These are phyloP conservation scores for Chytridium lagenaria DNA, from an alignment of 371 early-diverging fungal species.

Conservation along the genomic window DNA sequence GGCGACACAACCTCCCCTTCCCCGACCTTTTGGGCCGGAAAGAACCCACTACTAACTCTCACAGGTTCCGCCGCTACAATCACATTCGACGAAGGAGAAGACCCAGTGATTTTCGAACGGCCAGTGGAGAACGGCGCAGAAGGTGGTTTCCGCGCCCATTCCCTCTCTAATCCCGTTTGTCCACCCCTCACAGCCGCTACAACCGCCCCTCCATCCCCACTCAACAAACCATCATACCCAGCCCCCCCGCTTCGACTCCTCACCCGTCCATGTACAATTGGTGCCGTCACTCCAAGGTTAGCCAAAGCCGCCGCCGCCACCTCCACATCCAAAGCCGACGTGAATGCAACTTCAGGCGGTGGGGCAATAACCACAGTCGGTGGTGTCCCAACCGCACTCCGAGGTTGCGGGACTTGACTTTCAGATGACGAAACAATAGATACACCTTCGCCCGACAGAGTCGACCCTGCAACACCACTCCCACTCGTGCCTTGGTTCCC, in stretches of 20 bases:
- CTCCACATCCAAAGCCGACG: background rate
- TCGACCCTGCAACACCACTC: background rate
- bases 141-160: background rate
- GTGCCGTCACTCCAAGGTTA: background rate
- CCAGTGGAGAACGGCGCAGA: background rate
- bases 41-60: slow-evolving; percentile 33
- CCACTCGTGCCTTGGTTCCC: background rate
- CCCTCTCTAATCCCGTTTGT: background rate
- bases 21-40: slow-evolving; percentile 19
- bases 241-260: background rate
- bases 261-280: background rate
- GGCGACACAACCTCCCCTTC: background rate
- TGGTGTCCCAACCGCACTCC: background rate
- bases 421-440: background rate
- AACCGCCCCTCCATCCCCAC: background rate
- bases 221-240: background rate
- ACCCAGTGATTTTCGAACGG: background rate
- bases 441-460: background rate
- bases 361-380: background rate
- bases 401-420: background rate
- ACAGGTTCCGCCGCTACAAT: slow-evolving; percentile 20
- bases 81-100: background rate
- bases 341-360: background rate
- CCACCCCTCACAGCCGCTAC: background rate
- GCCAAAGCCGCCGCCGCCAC: background rate